Evolutionary conservation across 148 eudicot species (phyloP).

Genomic region (Fagopyrum tataricum): DNA sequence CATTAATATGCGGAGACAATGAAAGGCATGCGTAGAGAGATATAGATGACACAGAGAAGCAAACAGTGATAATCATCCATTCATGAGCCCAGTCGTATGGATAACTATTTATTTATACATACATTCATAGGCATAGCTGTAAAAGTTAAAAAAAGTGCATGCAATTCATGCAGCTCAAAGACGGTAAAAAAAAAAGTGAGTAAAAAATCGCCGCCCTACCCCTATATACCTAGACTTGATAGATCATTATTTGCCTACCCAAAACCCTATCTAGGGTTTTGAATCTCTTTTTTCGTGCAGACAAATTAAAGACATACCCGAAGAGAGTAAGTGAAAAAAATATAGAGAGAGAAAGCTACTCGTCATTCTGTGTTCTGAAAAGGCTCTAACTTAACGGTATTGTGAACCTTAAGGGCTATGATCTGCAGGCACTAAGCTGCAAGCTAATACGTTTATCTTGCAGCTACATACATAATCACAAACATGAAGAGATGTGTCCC

Average conservation of each 20-base stretch:
- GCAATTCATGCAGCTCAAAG: conserved; percentile 12
- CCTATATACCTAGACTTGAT: neutral
- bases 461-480: neutral
- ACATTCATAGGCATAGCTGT: conserved; percentile 4
- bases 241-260: neutral
- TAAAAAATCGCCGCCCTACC: conserved; percentile 8
- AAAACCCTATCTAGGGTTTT: neutral
- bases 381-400: conserved; percentile 2
- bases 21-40: conserved; percentile 5
- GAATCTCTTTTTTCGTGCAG: neutral
- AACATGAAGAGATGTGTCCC: too few species aligned
- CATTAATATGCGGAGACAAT: conserved; percentile 10
- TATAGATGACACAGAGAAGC: neutral
- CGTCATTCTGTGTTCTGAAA: neutral
- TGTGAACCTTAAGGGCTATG: neutral
- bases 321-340: neutral
- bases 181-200: neutral
- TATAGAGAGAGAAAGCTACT: neutral
- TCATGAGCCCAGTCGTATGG: neutral
- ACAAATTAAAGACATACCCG: neutral
- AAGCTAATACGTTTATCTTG: neutral
- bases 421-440: neutral
- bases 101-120: neutral
- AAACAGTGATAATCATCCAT: neutral
- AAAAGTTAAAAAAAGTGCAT: conserved; percentile 1